A percentile compares a stretch with the other conserved stretches of the same genome.
These are phyloP conservation scores for Shiraia bambusicola DNA, from an alignment of 2,329 filamentous ascomycete genomes.

Conservation along the genomic window DNA sequence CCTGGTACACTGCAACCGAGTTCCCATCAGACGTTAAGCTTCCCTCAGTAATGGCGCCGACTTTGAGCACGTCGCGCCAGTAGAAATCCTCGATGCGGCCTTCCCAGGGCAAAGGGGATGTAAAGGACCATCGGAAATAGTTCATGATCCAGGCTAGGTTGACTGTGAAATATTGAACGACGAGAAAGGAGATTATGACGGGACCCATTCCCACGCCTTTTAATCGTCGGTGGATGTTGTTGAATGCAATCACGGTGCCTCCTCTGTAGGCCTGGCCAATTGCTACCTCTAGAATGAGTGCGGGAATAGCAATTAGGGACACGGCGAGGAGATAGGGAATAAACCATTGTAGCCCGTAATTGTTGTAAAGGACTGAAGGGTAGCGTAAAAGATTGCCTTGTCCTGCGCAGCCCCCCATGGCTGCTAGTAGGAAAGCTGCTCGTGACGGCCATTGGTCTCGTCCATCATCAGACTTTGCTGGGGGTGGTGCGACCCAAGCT, in stretches of 20 bases:
- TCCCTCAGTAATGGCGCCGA: conserved; percentile 47
- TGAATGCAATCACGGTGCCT: conserved; percentile 56
- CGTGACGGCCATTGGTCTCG: conserved; percentile 59
- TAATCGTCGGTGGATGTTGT: conserved; percentile 54
- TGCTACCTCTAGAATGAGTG: conserved; percentile 57
- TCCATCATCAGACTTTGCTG: conserved; percentile 44
- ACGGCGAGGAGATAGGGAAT: conserved; percentile 59
- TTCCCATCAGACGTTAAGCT: conserved; percentile 38
- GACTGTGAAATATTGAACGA: conserved; percentile 60
- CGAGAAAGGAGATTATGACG: conserved; percentile 54
- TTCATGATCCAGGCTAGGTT: conserved; percentile 62
- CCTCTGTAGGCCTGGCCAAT: conserved; percentile 58
- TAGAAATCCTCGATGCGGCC: conserved; percentile 56
- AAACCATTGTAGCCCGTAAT: conserved; percentile 62
- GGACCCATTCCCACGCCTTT: conserved; percentile 58
- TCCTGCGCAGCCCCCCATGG: conserved; percentile 61
- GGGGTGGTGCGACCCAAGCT: conserved; percentile 37
- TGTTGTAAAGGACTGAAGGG: conserved; percentile 61
- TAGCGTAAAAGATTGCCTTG: conserved; percentile 61
- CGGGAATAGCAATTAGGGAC: conserved; percentile 58
- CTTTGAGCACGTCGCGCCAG: conserved; percentile 51
- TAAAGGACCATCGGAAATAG: conserved; percentile 60
- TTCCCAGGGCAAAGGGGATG: conserved; percentile 58
- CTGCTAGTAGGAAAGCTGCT: conserved; percentile 58
- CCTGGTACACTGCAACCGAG: conserved; percentile 48